Evolutionary conservation across 1,139 yeast genomes (phyloP), one percentile per base, ranked within the genome.

Genomic region (Candida mesenterica): DNA sequence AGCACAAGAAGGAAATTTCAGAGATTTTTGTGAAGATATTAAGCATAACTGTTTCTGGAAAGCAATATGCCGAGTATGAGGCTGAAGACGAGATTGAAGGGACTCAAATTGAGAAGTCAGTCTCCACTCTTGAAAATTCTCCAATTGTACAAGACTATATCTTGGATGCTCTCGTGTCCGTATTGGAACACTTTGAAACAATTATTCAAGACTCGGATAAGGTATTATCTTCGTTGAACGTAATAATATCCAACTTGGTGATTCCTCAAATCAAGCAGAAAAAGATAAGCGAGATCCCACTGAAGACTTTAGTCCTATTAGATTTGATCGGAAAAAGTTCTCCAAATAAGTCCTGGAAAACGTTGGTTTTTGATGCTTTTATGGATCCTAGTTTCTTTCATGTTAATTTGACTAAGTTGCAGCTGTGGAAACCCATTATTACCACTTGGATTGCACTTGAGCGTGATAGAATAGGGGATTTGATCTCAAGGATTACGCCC

Each of bases 11-110:
- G 46, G 97, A 89, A 24, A 54, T 88, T 23, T 61, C 79, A 2
- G 96, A 88, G 23, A 45, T 69, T 2, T 86, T 83, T 51, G 46
- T 71, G 24, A 81, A 75, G 48, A 58, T 82, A 9, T 62, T 87
- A 17, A 69, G 71, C 13, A 44, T 43, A 5, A 44, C 59, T 1
- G 52, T 59, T 5, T 46, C 48, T 26, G 50, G 51, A 9, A 56
- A 52, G 33, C 38, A 36, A 12, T 30, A 30, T 10, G 27, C 24
- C 5, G 17, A 35, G 6, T 42, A 32, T 15, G 31, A 23, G 7
- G 43, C 40, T 12, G 24, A 30, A 9, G 43, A 40, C 15, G 34
- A 22, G 26, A 43, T 37, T 16, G 38, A 25, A 20, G 53, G 42
- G 1, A 44, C 43, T 14, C 22, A 19, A 19, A 43, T 37, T 10